Base-by-base conservation (phyloP, 805 yeast genomes). In the Suhomyces faveliae region DNA sequence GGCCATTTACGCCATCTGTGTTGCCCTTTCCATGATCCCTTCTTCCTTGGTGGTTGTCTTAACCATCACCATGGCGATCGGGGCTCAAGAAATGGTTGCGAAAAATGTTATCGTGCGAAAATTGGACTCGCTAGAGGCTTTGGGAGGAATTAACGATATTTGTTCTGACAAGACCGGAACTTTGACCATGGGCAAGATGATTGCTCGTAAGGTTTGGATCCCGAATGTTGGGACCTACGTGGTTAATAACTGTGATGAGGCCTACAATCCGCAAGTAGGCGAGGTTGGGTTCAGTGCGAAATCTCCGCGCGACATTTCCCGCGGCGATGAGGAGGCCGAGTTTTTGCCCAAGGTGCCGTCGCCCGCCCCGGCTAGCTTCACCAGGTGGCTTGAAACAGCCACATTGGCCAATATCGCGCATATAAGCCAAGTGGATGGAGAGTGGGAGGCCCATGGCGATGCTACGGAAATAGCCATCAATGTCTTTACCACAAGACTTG, bases 161-260 rank as follows among this genome's bases (percentile, higher is more conserved):
- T 89, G 97, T 62, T 82, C 94, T 5, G 97, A 90, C 68, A 89
- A 90, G 59, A 90, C 96, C 2, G 72, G 72, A 4, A 68, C 73
- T 15, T 62, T 68, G 35, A 68, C 73, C 13, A 65, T 63, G 61
- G 73, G 73, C 38, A 65, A 57, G 51, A 68, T 68, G 73, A 64
- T 67, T 52, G 71, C 68, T 11, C 63, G 59, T 45, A 62, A 61
- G 51, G 65, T 67, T 3, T 68, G 72, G 72, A 56, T 68, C 38
- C 71, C 73, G 25, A 55, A 52, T 29, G 59, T 61, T 9, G 73
- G 73, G 9, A 67, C 70, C 19, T 67, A 58, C 49, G 49, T 55
- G 38, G 70, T 67, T 35, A 61, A 58, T n/a, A 61, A 66, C 42
- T 59, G 69, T 3, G 61, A 60, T 45, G 71, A 67, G 45, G 65